phyloP scores from a whole-genome alignment of 2,329 filamentous ascomycete genomes.

The Sporothrix phasma region DNA sequence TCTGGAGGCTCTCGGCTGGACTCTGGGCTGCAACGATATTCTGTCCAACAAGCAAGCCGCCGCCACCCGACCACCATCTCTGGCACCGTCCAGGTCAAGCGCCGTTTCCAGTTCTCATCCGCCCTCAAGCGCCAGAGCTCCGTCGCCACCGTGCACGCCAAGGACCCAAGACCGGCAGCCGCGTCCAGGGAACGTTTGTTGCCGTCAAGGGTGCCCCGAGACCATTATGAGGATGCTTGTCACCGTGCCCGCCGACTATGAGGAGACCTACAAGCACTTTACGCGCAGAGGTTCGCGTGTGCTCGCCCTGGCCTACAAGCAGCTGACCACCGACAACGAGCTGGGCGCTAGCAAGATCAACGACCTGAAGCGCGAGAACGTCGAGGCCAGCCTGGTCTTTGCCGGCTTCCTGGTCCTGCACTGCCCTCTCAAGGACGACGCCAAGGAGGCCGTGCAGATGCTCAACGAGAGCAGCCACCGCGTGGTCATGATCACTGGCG shows the following conservation, averaged over 20 bases:
- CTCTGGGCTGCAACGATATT: conserved; percentile 77
- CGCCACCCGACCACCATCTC: conserved; percentile 40
- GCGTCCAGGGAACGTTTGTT: conserved; percentile 76
- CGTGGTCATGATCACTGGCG: conserved; percentile 97
- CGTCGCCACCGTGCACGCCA: conserved; percentile 69
- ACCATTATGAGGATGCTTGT: conserved; percentile 92
- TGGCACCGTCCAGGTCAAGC: conserved; percentile 85
- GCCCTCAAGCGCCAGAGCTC: conserved; percentile 93
- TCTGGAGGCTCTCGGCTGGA: conserved; percentile 80
- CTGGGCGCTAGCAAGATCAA: conserved; percentile 80
- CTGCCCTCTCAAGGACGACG: conserved; percentile 92
- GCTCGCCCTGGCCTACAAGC: conserved; percentile 87
- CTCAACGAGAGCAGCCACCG: conserved; percentile 98
- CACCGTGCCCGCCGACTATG: conserved; percentile 73
- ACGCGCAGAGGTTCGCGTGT: conserved; percentile 93
- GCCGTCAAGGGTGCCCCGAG: conserved; percentile 96
- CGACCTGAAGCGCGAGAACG: conserved; percentile 83
- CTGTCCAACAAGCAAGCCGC: conserved; percentile 57
- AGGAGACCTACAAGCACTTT: conserved; percentile 98
- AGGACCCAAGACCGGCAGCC: conserved; percentile 63
- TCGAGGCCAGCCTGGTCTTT: conserved; percentile 76
- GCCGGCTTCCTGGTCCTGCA: conserved; percentile 93
- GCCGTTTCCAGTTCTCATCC: conserved; percentile 97
- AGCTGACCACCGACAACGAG: conserved; percentile 71
- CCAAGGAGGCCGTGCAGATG: conserved; percentile 88